A percentile compares a stretch with the other conserved stretches of the same genome.
These are phyloP conservation scores for Ustilago cynodontis DNA, from an alignment of 1,284 basidiomycete species.

Conservation along the genomic window DNA sequence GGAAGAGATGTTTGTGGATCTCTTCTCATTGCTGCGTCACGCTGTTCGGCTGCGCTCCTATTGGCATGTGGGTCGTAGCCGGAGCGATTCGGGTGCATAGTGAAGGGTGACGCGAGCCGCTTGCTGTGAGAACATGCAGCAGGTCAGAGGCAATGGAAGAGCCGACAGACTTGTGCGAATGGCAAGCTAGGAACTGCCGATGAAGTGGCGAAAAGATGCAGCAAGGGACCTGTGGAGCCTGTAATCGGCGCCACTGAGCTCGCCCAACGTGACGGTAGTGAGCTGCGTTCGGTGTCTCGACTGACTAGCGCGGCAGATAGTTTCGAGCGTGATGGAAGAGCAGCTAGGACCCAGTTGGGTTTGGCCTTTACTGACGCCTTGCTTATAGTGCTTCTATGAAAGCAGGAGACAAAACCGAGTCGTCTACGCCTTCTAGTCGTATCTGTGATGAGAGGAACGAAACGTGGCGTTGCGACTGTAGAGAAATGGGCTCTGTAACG, in stretches of 20 bases:
- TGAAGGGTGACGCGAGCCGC: background rate
- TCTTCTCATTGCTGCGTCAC: slow-evolving; percentile 17
- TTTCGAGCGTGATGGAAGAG: no score
- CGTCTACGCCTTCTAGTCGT: no score
- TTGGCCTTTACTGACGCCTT: no score
- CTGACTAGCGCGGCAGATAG: no score
- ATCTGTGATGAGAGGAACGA: background rate
- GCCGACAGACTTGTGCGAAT: background rate
- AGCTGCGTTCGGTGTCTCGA: no score
- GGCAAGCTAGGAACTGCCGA: background rate
- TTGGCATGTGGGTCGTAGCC: slow-evolving; percentile 17
- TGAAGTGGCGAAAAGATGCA: background rate
- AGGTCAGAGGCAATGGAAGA: slow-evolving; percentile 9
- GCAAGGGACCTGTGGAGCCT: no score
- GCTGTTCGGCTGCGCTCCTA: slow-evolving; percentile 11
- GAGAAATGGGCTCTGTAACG: background rate
- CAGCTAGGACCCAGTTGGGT: no score
- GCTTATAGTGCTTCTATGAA: no score
- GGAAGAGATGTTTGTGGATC: slow-evolving; percentile 5
- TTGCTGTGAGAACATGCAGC: background rate
- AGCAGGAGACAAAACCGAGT: no score
- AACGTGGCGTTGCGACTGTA: background rate
- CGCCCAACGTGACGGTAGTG: background rate
- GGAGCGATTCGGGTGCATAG: slow-evolving; percentile 29
- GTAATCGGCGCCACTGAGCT: background rate